Percentiles rank a stretch among this genome's conserved stretches.
Conservation (phyloP, 306 rosid genomes). For the Rosa persica region DNA sequence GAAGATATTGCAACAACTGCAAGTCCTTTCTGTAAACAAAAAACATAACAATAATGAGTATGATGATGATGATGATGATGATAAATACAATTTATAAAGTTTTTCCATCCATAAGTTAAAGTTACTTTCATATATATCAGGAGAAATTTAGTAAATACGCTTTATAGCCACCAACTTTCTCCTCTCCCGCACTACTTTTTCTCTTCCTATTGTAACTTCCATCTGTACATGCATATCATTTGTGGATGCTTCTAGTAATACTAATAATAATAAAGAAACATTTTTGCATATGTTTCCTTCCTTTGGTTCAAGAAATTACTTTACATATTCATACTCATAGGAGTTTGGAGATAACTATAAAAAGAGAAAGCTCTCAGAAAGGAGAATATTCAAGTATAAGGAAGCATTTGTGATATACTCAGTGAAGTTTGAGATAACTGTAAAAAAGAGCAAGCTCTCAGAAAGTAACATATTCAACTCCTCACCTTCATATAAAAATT, state of each 20-base stretch:
- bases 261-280: not conserved
- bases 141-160: not conserved
- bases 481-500: slow-evolving; percentile 86
- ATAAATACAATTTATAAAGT: not conserved
- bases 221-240: not conserved
- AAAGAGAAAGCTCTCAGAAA: slow-evolving; percentile 19
- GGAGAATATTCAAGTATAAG: slow-evolving; percentile 3
- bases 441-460: slow-evolving; percentile 15
- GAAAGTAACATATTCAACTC: slow-evolving; percentile 25
- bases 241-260: not conserved
- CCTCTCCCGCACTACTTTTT: not conserved
- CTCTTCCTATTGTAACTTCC: not conserved
- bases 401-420: not conserved
- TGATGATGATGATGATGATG: not conserved
- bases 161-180: not conserved
- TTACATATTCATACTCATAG: not conserved
- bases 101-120: not conserved
- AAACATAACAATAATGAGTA: slow-evolving; percentile 7
- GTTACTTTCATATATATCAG: not conserved
- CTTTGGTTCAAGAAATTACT: not conserved
- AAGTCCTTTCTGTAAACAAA: slow-evolving; percentile 68
- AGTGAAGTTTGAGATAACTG: slow-evolving; percentile 9
- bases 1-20: slow-evolving; percentile 86
- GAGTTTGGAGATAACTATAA: not conserved
- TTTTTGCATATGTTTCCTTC: slow-evolving; percentile 3